Evolutionary conservation across 192 early-diverging fungal genomes (phyloP), one percentile per base, ranked within the genome.

Genomic region (Kappamyces sp.): DNA sequence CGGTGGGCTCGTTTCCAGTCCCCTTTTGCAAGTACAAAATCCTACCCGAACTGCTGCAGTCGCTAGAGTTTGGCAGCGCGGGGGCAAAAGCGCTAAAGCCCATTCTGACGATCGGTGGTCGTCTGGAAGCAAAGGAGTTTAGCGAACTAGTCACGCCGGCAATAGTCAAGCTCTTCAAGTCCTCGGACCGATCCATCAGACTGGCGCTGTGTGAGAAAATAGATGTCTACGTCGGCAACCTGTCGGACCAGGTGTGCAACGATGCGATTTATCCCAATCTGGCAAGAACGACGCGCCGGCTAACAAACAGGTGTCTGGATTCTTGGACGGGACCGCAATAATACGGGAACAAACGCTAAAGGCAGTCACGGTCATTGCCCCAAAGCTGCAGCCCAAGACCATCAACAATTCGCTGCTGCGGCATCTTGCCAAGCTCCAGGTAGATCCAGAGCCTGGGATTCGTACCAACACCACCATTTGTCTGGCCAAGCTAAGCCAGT

Each of bases 401-500:
- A 81, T 89, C 66, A 93, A 96, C 69, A 86, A 87, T 62, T 91
- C 95, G 48, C 67, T 96, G 1, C 58, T 98, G 34, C 67, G 85
- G 59, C 89, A 91, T 60, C 76, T 97, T 5, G 92, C 90, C n/a
- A 92, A 91, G 43, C 70, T 92, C 34, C 89, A 94, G 47, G 79
- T 78, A 35, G 96, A 98, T 69, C 78, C 85, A 23, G 94, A 97
- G 60, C 91, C 96, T 1, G 93, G 94, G 1, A 98, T 98, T 63
- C 79, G 96, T 34, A 94, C 96, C 5, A 98, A 98, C 67, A 87
- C 94, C 12, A 89, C 92, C 10, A 90, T 98, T 41, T 97, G 93
- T 62, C 67, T 98, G 10, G 93, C 91, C n/a, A 96, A 97, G 67
- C 80, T 97, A 40, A 84, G 85, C 50, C 84, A 86, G 9, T 63